Evolutionary conservation across 1,139 yeast species (phyloP).

Genomic region (Arxiozyma telluris): DNA sequence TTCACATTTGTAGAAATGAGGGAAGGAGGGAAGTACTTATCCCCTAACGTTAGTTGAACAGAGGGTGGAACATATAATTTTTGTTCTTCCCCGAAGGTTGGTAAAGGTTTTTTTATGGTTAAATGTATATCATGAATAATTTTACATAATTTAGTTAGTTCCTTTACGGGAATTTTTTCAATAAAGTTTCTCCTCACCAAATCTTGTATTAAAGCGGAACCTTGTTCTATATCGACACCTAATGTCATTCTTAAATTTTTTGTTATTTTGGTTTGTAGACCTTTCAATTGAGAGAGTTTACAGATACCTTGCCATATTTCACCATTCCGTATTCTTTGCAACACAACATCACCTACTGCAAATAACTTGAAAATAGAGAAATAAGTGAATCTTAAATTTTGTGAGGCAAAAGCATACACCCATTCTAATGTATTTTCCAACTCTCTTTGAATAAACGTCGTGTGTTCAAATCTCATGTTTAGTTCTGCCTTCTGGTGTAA

Average conservation of each 20-base stretch:
- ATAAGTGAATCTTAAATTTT: slow-evolving; percentile 23
- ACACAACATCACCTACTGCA: slow-evolving; percentile 26
- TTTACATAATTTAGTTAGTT: slow-evolving; percentile 12
- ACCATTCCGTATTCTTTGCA: slow-evolving; percentile 24
- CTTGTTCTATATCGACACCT: slow-evolving; percentile 14
- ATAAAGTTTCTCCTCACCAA: slow-evolving; percentile 14
- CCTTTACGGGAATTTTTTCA: slow-evolving; percentile 8
- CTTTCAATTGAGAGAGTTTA: slow-evolving; percentile 13
- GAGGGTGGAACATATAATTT: slow-evolving; percentile 3
- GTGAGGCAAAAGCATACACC: slow-evolving; percentile 20
- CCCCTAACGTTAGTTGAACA: background rate
- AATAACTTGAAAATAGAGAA: slow-evolving; percentile 29
- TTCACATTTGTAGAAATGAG: too few relatives aligned
- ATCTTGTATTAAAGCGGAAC: slow-evolving; percentile 13
- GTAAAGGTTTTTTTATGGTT: slow-evolving; percentile 2
- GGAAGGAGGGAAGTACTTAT: background rate
- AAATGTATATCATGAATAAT: slow-evolving; percentile 7
- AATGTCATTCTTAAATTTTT: slow-evolving; percentile 19
- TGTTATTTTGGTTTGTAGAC: slow-evolving; percentile 14
- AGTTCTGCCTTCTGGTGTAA: slow-evolving; percentile 6
- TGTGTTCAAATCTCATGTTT: slow-evolving; percentile 16
- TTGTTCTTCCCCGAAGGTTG: background rate
- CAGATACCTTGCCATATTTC: slow-evolving; percentile 22
- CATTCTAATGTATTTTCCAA: slow-evolving; percentile 21
- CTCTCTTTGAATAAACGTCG: slow-evolving; percentile 21